These are phyloP conservation scores for Chaetomidium leptoderma DNA, from an alignment of 495 filamentous ascomycete species.

Conservation along the genomic window DNA sequence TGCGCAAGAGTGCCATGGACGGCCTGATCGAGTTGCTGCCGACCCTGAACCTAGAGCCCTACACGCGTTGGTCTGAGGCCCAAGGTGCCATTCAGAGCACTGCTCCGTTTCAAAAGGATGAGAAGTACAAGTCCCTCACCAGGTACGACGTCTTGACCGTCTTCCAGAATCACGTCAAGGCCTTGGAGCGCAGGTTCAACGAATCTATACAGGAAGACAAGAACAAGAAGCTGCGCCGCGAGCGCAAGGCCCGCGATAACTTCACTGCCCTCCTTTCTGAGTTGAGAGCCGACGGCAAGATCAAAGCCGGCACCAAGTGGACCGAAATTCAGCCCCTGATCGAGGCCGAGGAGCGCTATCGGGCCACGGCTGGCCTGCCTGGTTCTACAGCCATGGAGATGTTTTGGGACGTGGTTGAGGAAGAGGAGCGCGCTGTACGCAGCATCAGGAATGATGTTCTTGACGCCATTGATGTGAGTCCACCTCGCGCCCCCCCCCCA, in stretches of 20 bases:
- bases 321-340: conserved; percentile 73
- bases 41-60: conserved; percentile 82
- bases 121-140: conserved; percentile 81
- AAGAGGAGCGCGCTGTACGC: conserved; percentile 81
- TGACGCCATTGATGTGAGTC: conserved; percentile 87
- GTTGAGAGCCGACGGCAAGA: conserved; percentile 68
- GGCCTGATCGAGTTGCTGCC: conserved; percentile 77
- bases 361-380: conserved; percentile 75
- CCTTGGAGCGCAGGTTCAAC: conserved; percentile 83
- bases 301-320: conserved; percentile 91
- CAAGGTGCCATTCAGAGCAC: conserved; percentile 75
- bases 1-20: conserved; percentile 78
- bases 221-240: conserved; percentile 68
- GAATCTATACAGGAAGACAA: conserved; percentile 84
- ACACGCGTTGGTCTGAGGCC: conserved; percentile 91
- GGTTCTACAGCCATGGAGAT: conserved; percentile 91
- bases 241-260: conserved; percentile 77
- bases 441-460: conserved; percentile 77
- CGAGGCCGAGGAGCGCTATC: conserved; percentile 77
- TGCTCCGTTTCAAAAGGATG: conserved; percentile 74
- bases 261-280: conserved; percentile 72
- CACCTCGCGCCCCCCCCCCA: conserved; percentile 15
- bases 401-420: conserved; percentile 95
- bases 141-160: conserved; percentile 87
- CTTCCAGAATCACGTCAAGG: conserved; percentile 93